Base-by-base conservation (phyloP, 2,329 filamentous ascomycete genomes). In the Xylaria sp. region DNA sequence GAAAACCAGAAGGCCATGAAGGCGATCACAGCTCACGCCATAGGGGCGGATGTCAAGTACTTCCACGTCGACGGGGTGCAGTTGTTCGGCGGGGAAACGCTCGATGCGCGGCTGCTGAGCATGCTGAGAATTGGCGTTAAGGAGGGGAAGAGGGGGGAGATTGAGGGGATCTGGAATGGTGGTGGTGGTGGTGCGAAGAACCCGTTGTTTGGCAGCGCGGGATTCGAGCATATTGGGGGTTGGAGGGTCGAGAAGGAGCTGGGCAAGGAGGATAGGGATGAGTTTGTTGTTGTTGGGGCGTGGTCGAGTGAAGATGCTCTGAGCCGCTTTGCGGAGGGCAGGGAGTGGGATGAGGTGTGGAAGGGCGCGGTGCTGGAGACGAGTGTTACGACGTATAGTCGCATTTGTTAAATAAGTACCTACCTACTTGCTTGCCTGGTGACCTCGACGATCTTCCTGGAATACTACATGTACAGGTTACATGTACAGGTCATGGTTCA, bases 181-280 rank as follows among this genome's bases (percentile, higher is more conserved):
- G 3, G 63, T 38, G 36, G 17, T 38, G 36, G 17, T 38, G 36
- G 36, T 17, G 42, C 47, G 17, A 67, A 63, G 61, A 27, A 13
- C 2, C 4, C 51, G 49, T 27, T 70, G 22, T 44, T 42, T n/a
- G 25, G 5, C 1, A 29, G n/a, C 2, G 55, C 61, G 4, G 67
- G 66, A 3, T 61, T 67, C 25, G 62, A 63, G 25, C 68, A 71
- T 27, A 38, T 45, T 5, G 68, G 50, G 0, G 71, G 72, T 0
- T 74, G 72, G 72, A 65, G 58, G 45, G 61, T 73, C 47, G 73
- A 74, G 65, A 71, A 67, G 49, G 67, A 71, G 20, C 45, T 57
- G 33, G 71, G 64, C 1, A 39, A 66, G 29, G 66, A 65, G 56
- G 63, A 61, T 17, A 62, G 42, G 39, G 65, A 67, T 45, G 61